Percentiles rank a stretch among this genome's conserved stretches.
Evolutionary conservation across 805 yeast species (phyloP).

Genomic region (Pichia kluyveri): DNA sequence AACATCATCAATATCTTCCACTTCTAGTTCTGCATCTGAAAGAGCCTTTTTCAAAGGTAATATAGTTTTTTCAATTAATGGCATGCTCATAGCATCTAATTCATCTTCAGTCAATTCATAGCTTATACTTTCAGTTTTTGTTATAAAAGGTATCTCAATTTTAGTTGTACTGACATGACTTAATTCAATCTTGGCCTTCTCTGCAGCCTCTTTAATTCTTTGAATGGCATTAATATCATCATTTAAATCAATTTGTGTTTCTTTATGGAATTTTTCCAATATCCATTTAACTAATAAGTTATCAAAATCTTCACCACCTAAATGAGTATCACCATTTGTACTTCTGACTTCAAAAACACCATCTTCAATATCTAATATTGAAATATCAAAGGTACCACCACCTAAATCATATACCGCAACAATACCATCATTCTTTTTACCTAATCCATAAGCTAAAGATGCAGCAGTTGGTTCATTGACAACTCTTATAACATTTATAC

Average conservation of each 20-base stretch:
- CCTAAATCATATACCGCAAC: slow-evolving; percentile 96
- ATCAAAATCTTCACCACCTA: slow-evolving; percentile 88
- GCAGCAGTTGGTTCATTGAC: slow-evolving; percentile 89
- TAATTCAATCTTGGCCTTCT: slow-evolving; percentile 82
- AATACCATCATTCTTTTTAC: slow-evolving; percentile 50
- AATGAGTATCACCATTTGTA: slow-evolving; percentile 89
- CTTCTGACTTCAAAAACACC: slow-evolving; percentile 96
- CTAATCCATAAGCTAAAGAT: slow-evolving; percentile 88
- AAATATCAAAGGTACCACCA: slow-evolving; percentile 96
- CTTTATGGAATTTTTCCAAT: slow-evolving; percentile 69
- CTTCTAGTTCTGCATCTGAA: slow-evolving; percentile 65
- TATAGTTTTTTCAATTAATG: slow-evolving; percentile 62
- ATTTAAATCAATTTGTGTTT: slow-evolving; percentile 51
- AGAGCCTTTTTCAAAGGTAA: slow-evolving; percentile 76
- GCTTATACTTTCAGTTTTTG: slow-evolving; percentile 37
- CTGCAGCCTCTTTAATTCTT: slow-evolving; percentile 82
- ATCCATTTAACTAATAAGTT: slow-evolving; percentile 74
- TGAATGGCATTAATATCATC: slow-evolving; percentile 72
- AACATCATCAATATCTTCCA: slow-evolving; percentile 66
- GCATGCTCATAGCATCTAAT: slow-evolving; percentile 39
- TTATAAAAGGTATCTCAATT: slow-evolving; percentile 76
- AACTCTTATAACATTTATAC: slow-evolving; percentile 77
- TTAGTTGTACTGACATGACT: slow-evolving; percentile 65
- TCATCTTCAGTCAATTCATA: slow-evolving; percentile 40
- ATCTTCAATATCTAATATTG: slow-evolving; percentile 89